Percentiles rank a stretch among this genome's conserved stretches.
phyloP scores from a whole-genome alignment of 1,139 yeast genomes.

The Saccharomyces hybrid region DNA sequence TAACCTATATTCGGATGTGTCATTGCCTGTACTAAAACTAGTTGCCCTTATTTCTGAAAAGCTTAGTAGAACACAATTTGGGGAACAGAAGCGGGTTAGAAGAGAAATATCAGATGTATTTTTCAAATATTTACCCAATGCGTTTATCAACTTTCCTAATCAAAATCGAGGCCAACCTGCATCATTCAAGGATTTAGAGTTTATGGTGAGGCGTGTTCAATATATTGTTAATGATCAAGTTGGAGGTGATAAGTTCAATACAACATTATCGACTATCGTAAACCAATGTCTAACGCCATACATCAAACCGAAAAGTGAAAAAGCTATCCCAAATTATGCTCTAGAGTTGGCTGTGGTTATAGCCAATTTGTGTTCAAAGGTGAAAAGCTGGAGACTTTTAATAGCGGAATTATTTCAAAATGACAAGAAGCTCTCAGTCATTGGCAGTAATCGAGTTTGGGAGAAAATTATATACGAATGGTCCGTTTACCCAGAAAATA shows the following conservation, averaged over 20 bases:
- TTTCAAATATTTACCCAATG: constrained; percentile 43
- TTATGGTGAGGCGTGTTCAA: constrained; percentile 38
- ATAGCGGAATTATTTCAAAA: constrained; percentile 50
- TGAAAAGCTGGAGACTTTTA: constrained; percentile 46
- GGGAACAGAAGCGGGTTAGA: constrained; percentile 51
- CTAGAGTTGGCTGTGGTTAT: constrained; percentile 31
- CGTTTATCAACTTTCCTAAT: constrained; percentile 12
- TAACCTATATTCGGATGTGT: constrained; percentile 41
- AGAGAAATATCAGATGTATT: constrained; percentile 66
- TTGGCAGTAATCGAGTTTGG: constrained; percentile 19
- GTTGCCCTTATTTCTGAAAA: constrained; percentile 48
- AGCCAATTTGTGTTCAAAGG: constrained; percentile 33
- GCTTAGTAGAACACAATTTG: constrained; percentile 48
- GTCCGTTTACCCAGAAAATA: constrained; percentile 31
- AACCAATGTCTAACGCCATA: constrained; percentile 41
- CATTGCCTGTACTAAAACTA: constrained; percentile 48
- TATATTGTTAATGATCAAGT: constrained; percentile 40
- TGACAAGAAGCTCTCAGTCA: constrained; percentile 21
- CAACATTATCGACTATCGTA: constrained; percentile 40
- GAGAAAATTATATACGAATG: constrained; percentile 23
- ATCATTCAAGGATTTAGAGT: constrained; percentile 14
- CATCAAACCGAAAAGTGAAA: constrained; percentile 35
- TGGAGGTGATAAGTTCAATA: constrained; percentile 41
- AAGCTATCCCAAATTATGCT: constrained; percentile 32
- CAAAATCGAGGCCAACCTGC: neutral